Base-by-base conservation (phyloP, 805 yeast genomes). In the Kuraishia piskuri region DNA sequence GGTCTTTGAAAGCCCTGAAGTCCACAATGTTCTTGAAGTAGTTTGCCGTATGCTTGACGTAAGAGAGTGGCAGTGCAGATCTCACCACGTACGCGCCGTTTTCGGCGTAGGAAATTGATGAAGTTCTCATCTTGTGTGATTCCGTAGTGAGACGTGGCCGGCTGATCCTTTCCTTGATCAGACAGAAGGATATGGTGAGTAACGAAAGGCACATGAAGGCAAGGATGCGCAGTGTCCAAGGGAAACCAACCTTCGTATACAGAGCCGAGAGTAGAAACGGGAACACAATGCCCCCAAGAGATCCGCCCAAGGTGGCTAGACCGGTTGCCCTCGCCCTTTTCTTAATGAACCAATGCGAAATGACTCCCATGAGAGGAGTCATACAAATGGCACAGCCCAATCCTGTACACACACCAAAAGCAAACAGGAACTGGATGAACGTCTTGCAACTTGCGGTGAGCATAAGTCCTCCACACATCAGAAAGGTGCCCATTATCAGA, bases 221-320 rank as follows among this genome's bases (percentile, higher is more conserved):
- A 49, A 83, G 63, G 3, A 76, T 70, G 44, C 88, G 66, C 54
- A 82, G 74, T 0, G 87, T 74, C 86, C 88, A 83, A 1, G 69
- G 74, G 61, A 72, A 84, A 1, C 89, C 88, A 19, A 77, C 64
- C 14, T 63, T 61, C 1, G 68, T 62, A 56, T 78, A 77, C 52
- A 80, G 62, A 10, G 71, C 61, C 54, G 76, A 68, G 54, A 83
- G 65, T 62, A 80, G 66, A 45, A 83, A 64, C 1, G 90, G 88
- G 61, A 80, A 78, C 5, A 82, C 61, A 10, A 83, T 71, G 3
- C 90, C 90, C 1, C 89, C 90, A 7, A 82, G 64, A 2, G 86
- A 79, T 1, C 88, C 88, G 2, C 89, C 90, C 7, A 81, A 66
- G 57, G 70, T 55, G 10, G 62, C 62, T 17, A 57, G 48, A 3